Base-by-base conservation (phyloP, 805 yeast genomes). In the Nakazawaea pomicola region DNA sequence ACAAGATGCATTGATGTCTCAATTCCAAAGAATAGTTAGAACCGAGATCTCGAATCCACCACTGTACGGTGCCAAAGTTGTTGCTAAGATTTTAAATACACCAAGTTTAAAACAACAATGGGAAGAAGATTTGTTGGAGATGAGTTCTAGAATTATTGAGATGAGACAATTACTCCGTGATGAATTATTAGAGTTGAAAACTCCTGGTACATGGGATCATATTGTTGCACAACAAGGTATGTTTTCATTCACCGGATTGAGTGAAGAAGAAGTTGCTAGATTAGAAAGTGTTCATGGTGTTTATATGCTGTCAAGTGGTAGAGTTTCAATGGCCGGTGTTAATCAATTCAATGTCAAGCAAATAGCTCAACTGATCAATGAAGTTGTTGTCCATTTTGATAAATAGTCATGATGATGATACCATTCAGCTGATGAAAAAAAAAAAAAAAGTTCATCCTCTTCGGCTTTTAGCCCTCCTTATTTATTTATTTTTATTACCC, bases 41-140 rank as follows among this genome's bases (percentile, higher is more conserved):
- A 85, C 96, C 29, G 76, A 85, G 56, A 84, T 86, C 68, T 88
- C 96, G 5, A 87, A 93, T 49, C 97, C 98, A 25, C 96, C 98
- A 41, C 83, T 87, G 45, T 91, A 89, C 63, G 98, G 99, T 14
- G 84, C 96, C 16, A 81, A 88, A 55, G 76, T 91, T 43, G 99
- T 89, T 17, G 84, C 84, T 58, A 68, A 77, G 54, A 83, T 91
- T 37, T 72, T 91, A 43, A 71, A 76, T 42, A 68, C 78, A 49
- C 70, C 76, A 45, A 64, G 64, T 17, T 73, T 90, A 43, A 76
- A 75, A 60, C 47, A 58, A 9, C 82, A 81, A 57, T 91, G 99
- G 99, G 77, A 81, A 52, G 53, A 64, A 30, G 96, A 91, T 61
- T 90, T 91, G 54, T 68, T 74, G 57, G 61, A 64, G 20, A 93